Conservation (phyloP, 2,329 filamentous ascomycete genomes). For the Furcasterigmium furcatum region DNA sequence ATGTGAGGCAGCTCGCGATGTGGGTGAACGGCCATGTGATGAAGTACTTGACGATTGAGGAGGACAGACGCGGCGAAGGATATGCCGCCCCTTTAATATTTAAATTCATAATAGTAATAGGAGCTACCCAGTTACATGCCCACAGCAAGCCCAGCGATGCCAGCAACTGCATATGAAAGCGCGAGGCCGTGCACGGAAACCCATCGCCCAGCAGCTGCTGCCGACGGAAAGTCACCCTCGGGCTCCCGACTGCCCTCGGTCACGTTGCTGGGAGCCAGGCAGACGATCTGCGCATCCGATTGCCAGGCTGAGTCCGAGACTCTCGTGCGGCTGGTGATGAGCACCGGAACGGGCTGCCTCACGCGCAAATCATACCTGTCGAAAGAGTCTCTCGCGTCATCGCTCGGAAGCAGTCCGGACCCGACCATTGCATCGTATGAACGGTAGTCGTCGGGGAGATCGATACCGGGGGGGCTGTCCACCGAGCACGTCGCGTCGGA, state of each 20-base stretch:
- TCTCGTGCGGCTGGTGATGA: not conserved
- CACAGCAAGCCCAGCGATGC: no score
- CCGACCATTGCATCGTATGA: not conserved
- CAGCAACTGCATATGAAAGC: no score
- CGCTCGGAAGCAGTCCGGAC: not conserved
- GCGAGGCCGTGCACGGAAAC: no score
- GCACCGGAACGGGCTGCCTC: conserved; percentile 1
- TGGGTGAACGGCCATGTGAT: no score
- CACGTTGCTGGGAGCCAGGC: conserved; percentile 2
- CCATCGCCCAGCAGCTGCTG: no score
- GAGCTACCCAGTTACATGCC: no score
- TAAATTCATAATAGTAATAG: no score
- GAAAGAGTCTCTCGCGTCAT: not conserved
- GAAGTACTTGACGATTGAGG: no score
- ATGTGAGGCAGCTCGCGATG: not conserved
- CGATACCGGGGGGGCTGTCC: not conserved
- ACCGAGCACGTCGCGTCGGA: not conserved
- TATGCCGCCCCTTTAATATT: no score
- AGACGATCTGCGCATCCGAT: not conserved
- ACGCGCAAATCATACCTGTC: conserved; percentile 4
- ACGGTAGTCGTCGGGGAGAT: not conserved
- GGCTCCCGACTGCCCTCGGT: conserved; percentile 4
- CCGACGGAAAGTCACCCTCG: not conserved
- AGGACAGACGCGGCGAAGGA: no score
- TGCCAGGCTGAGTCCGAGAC: no score